Base-by-base conservation (phyloP, 495 filamentous ascomycete genomes). In the Penicillium samsonianum region DNA sequence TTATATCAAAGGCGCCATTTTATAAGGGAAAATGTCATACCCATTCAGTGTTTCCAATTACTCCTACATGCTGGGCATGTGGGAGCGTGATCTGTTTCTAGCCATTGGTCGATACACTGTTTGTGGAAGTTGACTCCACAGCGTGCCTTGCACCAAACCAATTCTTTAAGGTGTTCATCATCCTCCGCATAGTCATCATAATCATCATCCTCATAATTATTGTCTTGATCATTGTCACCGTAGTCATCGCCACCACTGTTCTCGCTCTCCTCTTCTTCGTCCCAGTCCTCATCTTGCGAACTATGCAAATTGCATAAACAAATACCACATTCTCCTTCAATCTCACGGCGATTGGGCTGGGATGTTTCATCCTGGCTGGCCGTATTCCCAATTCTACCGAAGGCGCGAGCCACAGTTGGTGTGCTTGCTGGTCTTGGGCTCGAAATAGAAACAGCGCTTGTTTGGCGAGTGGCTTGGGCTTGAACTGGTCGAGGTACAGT, bases 51-150 rank as follows among this genome's bases (percentile, higher is more conserved):
- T 38, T 25, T 47, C 62, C 62, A 64, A 12, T 1, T 14, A n/a
- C 40, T 58, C 33, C 65, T 51, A 38, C 65, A 67, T 16, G 46
- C 31, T 14, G 65, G 65, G 25, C 65, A 67, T 31, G 62, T 65
- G 0, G 44, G 35, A 28, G 30, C 35, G 1, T 5, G 35, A n/a
- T 12, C 11, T 69, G 60, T 9, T 78, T 78, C 35, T 10, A 64
- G 46, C 88, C 88, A 90, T 67, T 79, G 79, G 59, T 85, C 73
- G 61, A 91, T 89, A 58, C 88, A 90, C 1, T 65, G 64, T 57
- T 73, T 77, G 66, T 91, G 88, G 20, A 90, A 80, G 61, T 90
- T 91, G 65, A 88, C 81, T 3, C 87, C 88, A 65, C 88, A 91
- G 4, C 80, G 79, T 4, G 81, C 82, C 57, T 81, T 83, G 68